Conservation (phyloP, 164 flowering plant species). For the Kingdonia uniflora region DNA sequence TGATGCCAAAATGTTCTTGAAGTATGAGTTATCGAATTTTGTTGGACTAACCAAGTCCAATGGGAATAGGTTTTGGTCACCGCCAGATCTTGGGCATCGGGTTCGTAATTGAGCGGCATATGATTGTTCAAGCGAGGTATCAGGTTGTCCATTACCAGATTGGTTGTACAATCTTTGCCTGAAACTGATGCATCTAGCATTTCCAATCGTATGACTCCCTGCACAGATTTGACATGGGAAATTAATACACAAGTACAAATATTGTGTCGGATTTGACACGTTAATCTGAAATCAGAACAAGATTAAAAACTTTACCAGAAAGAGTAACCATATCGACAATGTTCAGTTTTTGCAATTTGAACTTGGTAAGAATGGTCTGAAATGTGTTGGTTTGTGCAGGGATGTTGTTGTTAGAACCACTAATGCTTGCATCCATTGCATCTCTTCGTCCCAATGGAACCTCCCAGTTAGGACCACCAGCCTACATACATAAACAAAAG, state of each 20-base stretch:
- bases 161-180: slow-evolving; percentile 96
- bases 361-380: slow-evolving; percentile 75
- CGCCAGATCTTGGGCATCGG: slow-evolving; percentile 79
- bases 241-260: too few relatives aligned
- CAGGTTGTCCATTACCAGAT: slow-evolving; percentile 67
- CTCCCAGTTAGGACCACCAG: slow-evolving; percentile 87
- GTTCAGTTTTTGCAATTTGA: slow-evolving; percentile 58
- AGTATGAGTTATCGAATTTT: slow-evolving; percentile 76
- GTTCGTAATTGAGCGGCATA: slow-evolving; percentile 51
- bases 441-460: slow-evolving; percentile 97
- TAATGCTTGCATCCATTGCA: slow-evolving; percentile 71
- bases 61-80: slow-evolving; percentile 74
- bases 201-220: slow-evolving; percentile 98
- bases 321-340: slow-evolving; percentile 79
- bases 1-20: slow-evolving; percentile 58
- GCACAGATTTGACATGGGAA: slow-evolving; percentile 6
- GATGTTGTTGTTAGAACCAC: slow-evolving; percentile 83
- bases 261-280: too few relatives aligned
- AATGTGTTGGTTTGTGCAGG: slow-evolving; percentile 97
- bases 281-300: too few relatives aligned
- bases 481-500: slow-evolving; percentile 26
- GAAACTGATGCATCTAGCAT: slow-evolving; percentile 72
- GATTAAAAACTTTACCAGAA: slow-evolving; percentile 42
- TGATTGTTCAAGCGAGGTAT: slow-evolving; percentile 40
- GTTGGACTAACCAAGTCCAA: slow-evolving; percentile 59